Conservation (phyloP, 352 stramenopile genomes). For the Peronospora farinosa region DNA sequence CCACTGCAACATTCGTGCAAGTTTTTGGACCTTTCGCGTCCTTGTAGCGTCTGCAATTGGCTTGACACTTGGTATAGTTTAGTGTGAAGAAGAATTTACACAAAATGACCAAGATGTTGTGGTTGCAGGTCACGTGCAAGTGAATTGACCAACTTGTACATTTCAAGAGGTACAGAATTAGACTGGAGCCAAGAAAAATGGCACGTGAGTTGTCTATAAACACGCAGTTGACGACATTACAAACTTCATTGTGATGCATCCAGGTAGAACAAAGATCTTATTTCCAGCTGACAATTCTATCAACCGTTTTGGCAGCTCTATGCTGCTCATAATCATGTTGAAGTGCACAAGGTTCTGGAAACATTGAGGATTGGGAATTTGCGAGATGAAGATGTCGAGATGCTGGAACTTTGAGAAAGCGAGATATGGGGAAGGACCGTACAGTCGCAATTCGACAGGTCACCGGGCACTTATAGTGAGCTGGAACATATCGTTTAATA, state of each 20-base stretch:
- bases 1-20: too few species aligned
- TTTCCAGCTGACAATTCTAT: constrained; percentile 83
- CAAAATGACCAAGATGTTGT: constrained; percentile 4
- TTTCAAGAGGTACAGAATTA: constrained; percentile 70
- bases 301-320: constrained; percentile 95
- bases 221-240: constrained; percentile 96
- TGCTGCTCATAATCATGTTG: constrained; percentile 89
- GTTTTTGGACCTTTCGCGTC: background rate
- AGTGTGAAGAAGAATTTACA: constrained; percentile 12
- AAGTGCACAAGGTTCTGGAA: constrained; percentile 90
- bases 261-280: constrained; percentile 87
- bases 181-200: constrained; percentile 57
- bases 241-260: constrained; percentile 92
- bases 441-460: constrained; percentile 88
- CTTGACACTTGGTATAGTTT: constrained; percentile 7
- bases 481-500: constrained; percentile 92
- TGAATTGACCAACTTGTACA: constrained; percentile 53
- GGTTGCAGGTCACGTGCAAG: constrained; percentile 31
- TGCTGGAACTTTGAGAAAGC: constrained; percentile 81
- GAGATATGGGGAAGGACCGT: constrained; percentile 86
- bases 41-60: constrained; percentile 9
- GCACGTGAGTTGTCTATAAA: constrained; percentile 91
- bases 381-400: constrained; percentile 78
- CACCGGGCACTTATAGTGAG: constrained; percentile 89
- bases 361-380: constrained; percentile 88